Conservation (phyloP, 2,329 filamentous ascomycete genomes). For the Tolypocladium paradoxum region DNA sequence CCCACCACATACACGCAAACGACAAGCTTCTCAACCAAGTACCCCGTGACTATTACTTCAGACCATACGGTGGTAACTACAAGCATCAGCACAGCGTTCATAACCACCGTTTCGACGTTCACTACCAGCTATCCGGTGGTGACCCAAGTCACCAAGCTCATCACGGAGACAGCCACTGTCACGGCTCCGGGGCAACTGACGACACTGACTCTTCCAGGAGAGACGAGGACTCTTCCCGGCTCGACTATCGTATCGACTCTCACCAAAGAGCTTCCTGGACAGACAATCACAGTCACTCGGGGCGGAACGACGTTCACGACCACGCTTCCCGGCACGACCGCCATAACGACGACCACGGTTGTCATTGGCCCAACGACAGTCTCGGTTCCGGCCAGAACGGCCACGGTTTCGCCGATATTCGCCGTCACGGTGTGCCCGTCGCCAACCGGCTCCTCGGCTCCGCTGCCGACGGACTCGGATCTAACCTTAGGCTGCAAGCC, state of each 20-base stretch:
- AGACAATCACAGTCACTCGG: constrained; percentile 8
- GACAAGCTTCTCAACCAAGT: constrained; percentile 4
- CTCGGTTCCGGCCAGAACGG: constrained; percentile 15
- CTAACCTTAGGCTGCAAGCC: constrained; percentile 43
- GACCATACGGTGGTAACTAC: constrained; percentile 6
- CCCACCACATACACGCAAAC: constrained; percentile 7
- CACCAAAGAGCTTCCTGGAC: constrained; percentile 1
- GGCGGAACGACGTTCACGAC: constrained; percentile 17
- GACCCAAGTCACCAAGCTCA: constrained; percentile 3
- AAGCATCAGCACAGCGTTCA: constrained; percentile 4
- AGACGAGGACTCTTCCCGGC: constrained; percentile 2
- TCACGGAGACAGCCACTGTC: constrained; percentile 4
- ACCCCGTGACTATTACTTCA: constrained; percentile 8
- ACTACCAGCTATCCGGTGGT: constrained; percentile 8
- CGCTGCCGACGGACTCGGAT: constrained; percentile 25
- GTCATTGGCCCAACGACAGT: constrained; percentile 16
- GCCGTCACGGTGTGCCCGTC: constrained; percentile 30
- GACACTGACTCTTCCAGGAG: constrained; percentile 3
- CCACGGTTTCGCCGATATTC: constrained; percentile 16
- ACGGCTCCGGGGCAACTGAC: constrained; percentile 3
- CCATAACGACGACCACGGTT: constrained; percentile 19
- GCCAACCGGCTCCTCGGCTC: constrained; percentile 25
- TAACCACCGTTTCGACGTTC: constrained; percentile 6
- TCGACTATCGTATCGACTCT: not conserved
- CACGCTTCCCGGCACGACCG: constrained; percentile 15